Conservation (phyloP, 768 basidiomycete genomes). For the Mycena alexandri region DNA sequence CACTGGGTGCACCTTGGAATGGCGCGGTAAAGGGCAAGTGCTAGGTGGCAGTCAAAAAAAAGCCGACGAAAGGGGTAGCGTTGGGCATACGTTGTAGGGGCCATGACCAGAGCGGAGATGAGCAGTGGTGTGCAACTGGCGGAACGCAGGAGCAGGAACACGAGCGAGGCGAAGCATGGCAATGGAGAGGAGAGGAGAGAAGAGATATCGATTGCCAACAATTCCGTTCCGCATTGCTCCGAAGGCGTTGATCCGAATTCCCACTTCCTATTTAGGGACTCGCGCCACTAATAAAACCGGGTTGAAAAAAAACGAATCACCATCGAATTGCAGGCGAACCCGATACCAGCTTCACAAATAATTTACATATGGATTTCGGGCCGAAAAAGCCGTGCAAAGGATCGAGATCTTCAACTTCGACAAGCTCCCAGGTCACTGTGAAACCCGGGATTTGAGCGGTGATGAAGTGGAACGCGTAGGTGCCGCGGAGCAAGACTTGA, state of each 20-base stretch:
- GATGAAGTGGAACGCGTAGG: conserved; percentile 6
- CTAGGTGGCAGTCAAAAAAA: conserved; percentile 46
- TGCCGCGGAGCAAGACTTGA: no score
- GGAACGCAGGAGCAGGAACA: conserved; percentile 50
- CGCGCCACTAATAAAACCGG: not conserved
- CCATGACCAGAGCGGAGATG: conserved; percentile 63
- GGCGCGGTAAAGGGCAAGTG: conserved; percentile 69
- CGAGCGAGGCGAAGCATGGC: conserved; percentile 60
- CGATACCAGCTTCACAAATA: no score
- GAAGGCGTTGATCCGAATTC: not conserved
- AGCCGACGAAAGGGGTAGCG: no score
- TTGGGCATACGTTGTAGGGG: conserved; percentile 66
- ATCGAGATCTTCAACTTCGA: not conserved
- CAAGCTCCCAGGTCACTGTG: conserved; percentile 24
- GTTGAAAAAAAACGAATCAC: not conserved
- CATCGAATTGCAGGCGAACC: not conserved
- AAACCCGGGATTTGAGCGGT: conserved; percentile 30
- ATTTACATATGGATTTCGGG: no score
- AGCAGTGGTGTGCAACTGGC: conserved; percentile 59
- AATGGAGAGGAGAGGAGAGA: conserved; percentile 3
- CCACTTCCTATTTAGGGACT: not conserved
- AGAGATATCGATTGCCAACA: not conserved
- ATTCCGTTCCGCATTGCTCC: no score
- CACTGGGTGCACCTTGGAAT: conserved; percentile 54
- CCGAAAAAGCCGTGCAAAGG: not conserved